Evolutionary conservation across 2,329 filamentous ascomycete genomes (phyloP).

Genomic region (Phoma sp.): DNA sequence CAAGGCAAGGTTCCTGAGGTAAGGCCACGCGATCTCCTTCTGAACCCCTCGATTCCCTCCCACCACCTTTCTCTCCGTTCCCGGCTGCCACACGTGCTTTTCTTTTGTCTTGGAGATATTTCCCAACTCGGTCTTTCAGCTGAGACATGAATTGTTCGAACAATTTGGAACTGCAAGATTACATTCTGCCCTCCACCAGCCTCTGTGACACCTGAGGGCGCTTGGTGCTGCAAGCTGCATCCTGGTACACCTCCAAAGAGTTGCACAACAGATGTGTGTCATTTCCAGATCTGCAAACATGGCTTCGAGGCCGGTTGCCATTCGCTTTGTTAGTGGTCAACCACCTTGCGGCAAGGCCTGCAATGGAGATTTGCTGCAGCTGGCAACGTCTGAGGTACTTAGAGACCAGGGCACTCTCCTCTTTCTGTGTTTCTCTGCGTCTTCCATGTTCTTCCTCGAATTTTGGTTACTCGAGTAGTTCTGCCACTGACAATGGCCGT

Average conservation of each 20-base stretch:
- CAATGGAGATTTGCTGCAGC: conserved; percentile 38
- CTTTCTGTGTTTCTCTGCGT: conserved; percentile 33
- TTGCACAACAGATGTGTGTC: conserved; percentile 45
- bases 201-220: conserved; percentile 32
- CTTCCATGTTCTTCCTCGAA: conserved; percentile 14
- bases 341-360: conserved; percentile 41
- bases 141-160: conserved; percentile 6
- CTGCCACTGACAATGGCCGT: conserved; percentile 48
- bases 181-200: conserved; percentile 21
- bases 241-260: conserved; percentile 40
- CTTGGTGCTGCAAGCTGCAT: conserved; percentile 37
- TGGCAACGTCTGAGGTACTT: conserved; percentile 36
- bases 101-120: conserved; percentile 5
- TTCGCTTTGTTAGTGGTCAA: conserved; percentile 34
- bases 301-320: conserved; percentile 33
- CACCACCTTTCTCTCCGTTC: conserved; percentile 17
- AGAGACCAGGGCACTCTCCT: conserved; percentile 40
- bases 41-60: conserved; percentile 18
- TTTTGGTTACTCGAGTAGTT: conserved; percentile 5
- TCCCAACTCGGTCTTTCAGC: conserved; percentile 11
- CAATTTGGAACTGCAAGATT: conserved; percentile 14
- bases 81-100: conserved; percentile 11
- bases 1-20: conserved; percentile 30
- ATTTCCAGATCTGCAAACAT: conserved; percentile 38
- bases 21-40: conserved; percentile 32